Conservation (phyloP, 192 early-diverging fungal species). For the Gigaspora rosea region DNA sequence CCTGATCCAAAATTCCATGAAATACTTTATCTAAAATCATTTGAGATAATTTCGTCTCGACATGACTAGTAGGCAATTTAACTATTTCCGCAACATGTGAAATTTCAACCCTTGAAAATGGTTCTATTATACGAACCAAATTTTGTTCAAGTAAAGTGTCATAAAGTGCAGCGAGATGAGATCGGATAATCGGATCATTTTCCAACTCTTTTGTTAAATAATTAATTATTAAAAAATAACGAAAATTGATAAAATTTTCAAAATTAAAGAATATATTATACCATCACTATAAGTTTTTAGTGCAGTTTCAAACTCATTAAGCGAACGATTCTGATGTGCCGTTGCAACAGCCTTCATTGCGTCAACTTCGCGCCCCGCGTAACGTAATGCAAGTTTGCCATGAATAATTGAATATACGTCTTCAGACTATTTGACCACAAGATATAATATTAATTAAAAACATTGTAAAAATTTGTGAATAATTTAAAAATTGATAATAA, state of each 20-base stretch:
- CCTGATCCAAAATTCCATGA: constrained; percentile 95
- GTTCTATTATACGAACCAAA: constrained; percentile 95
- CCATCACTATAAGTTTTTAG: constrained; percentile 84
- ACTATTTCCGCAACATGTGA: constrained; percentile 92
- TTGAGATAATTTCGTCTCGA: constrained; percentile 96
- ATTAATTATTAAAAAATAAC: constrained; percentile 5
- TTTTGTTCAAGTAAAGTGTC: constrained; percentile 98
- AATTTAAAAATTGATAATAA: neutral
- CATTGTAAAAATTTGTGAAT: neutral
- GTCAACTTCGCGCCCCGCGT: constrained; percentile 85
- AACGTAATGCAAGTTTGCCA: constrained; percentile 88
- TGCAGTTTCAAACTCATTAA: constrained; percentile 93
- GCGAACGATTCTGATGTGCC: constrained; percentile 96
- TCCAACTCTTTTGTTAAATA: constrained; percentile 63
- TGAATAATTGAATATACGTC: constrained; percentile 91
- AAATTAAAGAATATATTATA: constrained; percentile 34
- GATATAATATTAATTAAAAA: constrained; percentile 13
- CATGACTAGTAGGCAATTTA: constrained; percentile 88
- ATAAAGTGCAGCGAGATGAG: constrained; percentile 90
- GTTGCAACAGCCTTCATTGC: constrained; percentile 94
- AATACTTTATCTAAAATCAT: constrained; percentile 99
- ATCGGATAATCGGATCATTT: constrained; percentile 92
- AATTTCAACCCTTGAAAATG: constrained; percentile 97
- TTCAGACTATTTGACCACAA: constrained; percentile 66
- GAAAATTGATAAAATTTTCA: neutral